Percentiles rank a stretch among this genome's conserved stretches.
phyloP scores from a whole-genome alignment of 176 grass and related monocot genomes.

The Poa annua region DNA sequence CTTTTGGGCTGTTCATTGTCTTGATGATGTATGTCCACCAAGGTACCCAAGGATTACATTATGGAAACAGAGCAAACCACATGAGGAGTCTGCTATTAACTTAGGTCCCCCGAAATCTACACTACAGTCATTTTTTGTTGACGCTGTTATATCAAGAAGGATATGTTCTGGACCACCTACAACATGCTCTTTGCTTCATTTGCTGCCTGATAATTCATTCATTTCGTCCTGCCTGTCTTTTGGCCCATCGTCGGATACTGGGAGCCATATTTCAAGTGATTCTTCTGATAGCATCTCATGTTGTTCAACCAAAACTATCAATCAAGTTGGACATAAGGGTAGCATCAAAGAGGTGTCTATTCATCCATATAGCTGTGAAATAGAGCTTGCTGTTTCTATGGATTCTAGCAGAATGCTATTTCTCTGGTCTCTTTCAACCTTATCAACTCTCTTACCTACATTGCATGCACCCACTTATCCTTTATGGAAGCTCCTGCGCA shows the following conservation, averaged over 20 bases:
- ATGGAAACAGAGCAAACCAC: slow-evolving; percentile 69
- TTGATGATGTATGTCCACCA: slow-evolving; percentile 79
- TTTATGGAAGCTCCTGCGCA: slow-evolving; percentile 75
- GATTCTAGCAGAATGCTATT: slow-evolving; percentile 73
- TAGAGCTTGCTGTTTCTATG: slow-evolving; percentile 83
- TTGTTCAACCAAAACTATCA: slow-evolving; percentile 50
- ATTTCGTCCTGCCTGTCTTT: slow-evolving; percentile 54
- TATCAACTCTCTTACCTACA: slow-evolving; percentile 61
- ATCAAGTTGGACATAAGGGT: slow-evolving; percentile 70
- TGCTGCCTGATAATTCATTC: slow-evolving; percentile 63
- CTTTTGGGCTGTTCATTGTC: slow-evolving; percentile 87
- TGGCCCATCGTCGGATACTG: slow-evolving; percentile 46
- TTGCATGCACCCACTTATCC: slow-evolving; percentile 58
- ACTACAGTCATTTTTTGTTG: slow-evolving; percentile 58
- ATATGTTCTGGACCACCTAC: slow-evolving; percentile 66
- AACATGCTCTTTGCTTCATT: slow-evolving; percentile 80
- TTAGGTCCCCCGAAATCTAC: slow-evolving; percentile 39
- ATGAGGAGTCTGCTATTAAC: slow-evolving; percentile 41
- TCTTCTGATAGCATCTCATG: slow-evolving; percentile 47
- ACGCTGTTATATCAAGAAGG: slow-evolving; percentile 63
- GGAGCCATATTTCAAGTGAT: slow-evolving; percentile 46
- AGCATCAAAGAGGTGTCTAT: slow-evolving; percentile 71
- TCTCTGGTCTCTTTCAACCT: slow-evolving; percentile 88
- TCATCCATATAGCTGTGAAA: slow-evolving; percentile 69
- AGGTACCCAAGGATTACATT: slow-evolving; percentile 80